Percentiles rank a stretch among this genome's conserved stretches.
Conservation (phyloP, 179 eudicot species). For the Sideroxylon spinosum region DNA sequence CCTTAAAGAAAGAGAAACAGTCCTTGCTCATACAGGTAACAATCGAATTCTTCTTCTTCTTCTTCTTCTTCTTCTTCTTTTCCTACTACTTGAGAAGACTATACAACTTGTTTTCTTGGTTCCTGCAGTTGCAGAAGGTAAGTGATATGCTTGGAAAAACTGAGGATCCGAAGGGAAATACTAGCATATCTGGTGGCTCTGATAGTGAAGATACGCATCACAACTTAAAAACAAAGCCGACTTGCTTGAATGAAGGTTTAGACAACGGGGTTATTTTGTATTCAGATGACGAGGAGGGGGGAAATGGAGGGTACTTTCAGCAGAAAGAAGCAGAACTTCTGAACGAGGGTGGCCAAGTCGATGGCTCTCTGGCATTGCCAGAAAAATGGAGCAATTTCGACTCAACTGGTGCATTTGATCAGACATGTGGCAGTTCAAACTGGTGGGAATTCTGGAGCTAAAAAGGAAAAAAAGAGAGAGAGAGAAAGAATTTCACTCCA, state of each 20-base stretch:
- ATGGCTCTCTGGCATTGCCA: slow-evolving; percentile 24
- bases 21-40: slow-evolving; percentile 49
- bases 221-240: slow-evolving; percentile 25
- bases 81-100: not conserved
- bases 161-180: slow-evolving; percentile 22
- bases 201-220: slow-evolving; percentile 22
- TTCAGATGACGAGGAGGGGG: slow-evolving; percentile 42
- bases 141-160: slow-evolving; percentile 22
- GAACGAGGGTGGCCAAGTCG: slow-evolving; percentile 23
- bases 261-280: slow-evolving; percentile 23
- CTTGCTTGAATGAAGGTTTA: slow-evolving; percentile 24
- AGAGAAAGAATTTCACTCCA: not conserved
- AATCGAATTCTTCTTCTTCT: not conserved
- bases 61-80: not conserved
- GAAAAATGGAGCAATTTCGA: slow-evolving; percentile 48
- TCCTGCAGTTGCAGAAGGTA: slow-evolving; percentile 36
- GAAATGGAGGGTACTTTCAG: slow-evolving; percentile 29
- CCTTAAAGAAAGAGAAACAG: slow-evolving; percentile 44
- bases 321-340: slow-evolving; percentile 32
- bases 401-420: slow-evolving; percentile 35
- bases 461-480: not conserved
- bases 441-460: slow-evolving; percentile 60
- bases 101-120: not conserved
- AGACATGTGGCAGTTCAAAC: slow-evolving; percentile 36
- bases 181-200: slow-evolving; percentile 19